phyloP scores from a whole-genome alignment of 2,329 filamentous ascomycete species.

The Clarireedia hainanense region DNA sequence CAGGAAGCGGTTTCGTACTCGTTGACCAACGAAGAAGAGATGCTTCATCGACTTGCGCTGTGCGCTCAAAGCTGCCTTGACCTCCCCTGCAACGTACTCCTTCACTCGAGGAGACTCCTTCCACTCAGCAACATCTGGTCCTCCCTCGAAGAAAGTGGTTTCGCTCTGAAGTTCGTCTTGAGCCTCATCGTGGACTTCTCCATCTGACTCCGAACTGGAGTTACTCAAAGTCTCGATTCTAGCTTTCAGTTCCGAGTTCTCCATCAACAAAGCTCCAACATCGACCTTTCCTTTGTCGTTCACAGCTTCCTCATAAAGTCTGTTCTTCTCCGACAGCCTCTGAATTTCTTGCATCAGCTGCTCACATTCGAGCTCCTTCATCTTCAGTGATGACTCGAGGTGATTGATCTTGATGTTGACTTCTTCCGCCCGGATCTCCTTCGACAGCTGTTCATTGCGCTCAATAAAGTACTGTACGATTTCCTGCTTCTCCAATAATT shows the following conservation, averaged over 20 bases:
- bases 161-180: conserved; percentile 6
- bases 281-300: conserved; percentile 8
- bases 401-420: conserved; percentile 5
- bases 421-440: conserved; percentile 3
- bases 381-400: conserved; percentile 3
- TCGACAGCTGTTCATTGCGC: conserved; percentile 2
- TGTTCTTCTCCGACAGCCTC: conserved; percentile 1
- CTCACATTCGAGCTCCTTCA: conserved; percentile 5
- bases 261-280: conserved; percentile 5
- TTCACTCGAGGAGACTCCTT: conserved; percentile 5
- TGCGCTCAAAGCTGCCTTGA: conserved; percentile 1
- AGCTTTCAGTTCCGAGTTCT: conserved; percentile 6
- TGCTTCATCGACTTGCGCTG: conserved; percentile 9
- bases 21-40: conserved; percentile 7
- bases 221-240: not conserved
- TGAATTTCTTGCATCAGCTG: conserved; percentile 4
- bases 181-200: conserved; percentile 1
- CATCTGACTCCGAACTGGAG: not conserved
- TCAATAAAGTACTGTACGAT: conserved; percentile 8
- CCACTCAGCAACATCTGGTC: not conserved
- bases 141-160: conserved; percentile 1
- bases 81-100: conserved; percentile 2
- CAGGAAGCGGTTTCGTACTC: conserved; percentile 7
- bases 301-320: conserved; percentile 6
- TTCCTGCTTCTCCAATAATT: conserved; percentile 8